phyloP scores from a whole-genome alignment of 805 yeast species.

The Kodamaea nitidulidarum region DNA sequence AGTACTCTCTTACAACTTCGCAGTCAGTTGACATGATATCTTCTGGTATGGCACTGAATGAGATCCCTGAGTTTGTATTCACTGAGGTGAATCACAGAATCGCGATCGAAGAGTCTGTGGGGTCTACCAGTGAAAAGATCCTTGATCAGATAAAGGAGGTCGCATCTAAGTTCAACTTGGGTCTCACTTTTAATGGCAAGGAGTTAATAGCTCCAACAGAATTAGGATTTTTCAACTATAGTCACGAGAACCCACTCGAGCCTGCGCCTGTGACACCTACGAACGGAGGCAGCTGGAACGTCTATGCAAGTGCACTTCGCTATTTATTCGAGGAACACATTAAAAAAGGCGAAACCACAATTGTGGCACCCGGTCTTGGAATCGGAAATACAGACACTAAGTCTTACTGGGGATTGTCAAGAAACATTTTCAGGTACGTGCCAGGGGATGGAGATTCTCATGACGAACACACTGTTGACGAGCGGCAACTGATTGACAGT shows the following conservation, averaged over 20 bases:
- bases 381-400: conserved; percentile 42
- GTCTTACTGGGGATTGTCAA: conserved; percentile 38
- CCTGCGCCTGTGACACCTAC: conserved; percentile 39
- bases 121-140: conserved; percentile 29
- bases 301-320: conserved; percentile 35
- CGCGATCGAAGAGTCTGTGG: conserved; percentile 41
- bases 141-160: conserved; percentile 25
- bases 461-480: conserved; percentile 35
- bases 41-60: conserved; percentile 50
- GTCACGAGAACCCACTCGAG: conserved; percentile 23
- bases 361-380: conserved; percentile 32
- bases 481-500: conserved; percentile 25
- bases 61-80: conserved; percentile 46
- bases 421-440: conserved; percentile 33
- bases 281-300: conserved; percentile 30
- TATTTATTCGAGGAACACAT: conserved; percentile 36
- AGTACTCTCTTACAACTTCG: conserved; percentile 42
- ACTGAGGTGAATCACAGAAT: conserved; percentile 44
- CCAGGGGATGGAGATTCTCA: conserved; percentile 20
- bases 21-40: conserved; percentile 45
- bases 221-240: conserved; percentile 31
- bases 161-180: conserved; percentile 37
- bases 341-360: conserved; percentile 22
- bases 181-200: conserved; percentile 27
- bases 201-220: conserved; percentile 20